These are phyloP conservation scores for Hygrophorus pudorinus DNA, from an alignment of 768 basidiomycete species.

Conservation along the genomic window DNA sequence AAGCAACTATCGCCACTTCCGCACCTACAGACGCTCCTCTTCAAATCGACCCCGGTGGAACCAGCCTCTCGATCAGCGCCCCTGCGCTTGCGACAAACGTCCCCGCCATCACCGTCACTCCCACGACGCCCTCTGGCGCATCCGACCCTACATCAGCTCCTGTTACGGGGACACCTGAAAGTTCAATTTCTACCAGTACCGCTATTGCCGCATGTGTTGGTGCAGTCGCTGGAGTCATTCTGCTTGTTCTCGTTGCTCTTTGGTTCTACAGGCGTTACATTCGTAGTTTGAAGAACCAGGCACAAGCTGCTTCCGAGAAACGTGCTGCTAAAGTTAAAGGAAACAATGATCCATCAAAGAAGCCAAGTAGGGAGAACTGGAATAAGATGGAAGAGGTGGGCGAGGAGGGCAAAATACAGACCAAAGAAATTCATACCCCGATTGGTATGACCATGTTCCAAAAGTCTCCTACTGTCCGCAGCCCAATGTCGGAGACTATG, in stretches of 20 bases:
- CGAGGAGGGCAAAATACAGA: slow-evolving; percentile 31
- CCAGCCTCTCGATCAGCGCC: not conserved
- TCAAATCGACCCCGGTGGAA: not conserved
- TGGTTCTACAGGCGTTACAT: slow-evolving; percentile 46
- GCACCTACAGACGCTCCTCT: not conserved
- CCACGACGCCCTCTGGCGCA: slow-evolving; percentile 10
- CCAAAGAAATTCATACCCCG: slow-evolving; percentile 32
- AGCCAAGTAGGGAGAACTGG: slow-evolving; percentile 43
- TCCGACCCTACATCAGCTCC: slow-evolving; percentile 7
- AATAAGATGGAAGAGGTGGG: slow-evolving; percentile 44
- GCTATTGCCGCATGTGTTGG: slow-evolving; percentile 58
- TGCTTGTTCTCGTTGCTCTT: slow-evolving; percentile 41
- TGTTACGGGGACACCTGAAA: slow-evolving; percentile 6
- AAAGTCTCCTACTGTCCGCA: slow-evolving; percentile 43
- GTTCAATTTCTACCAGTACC: slow-evolving; percentile 34
- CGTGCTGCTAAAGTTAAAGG: slow-evolving; percentile 26
- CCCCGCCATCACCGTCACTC: slow-evolving; percentile 11
- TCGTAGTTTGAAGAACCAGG: slow-evolving; percentile 25
- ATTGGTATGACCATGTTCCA: slow-evolving; percentile 59
- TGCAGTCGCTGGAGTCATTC: slow-evolving; percentile 43
- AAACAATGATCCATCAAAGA: slow-evolving; percentile 31
- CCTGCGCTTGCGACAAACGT: slow-evolving; percentile 2
- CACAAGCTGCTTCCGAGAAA: slow-evolving; percentile 19
- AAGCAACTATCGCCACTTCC: not conserved
- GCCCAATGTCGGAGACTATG: slow-evolving; percentile 35